Percentiles rank a stretch among this genome's conserved stretches.
Evolutionary conservation across 345 rosid genomes (phyloP).

Genomic region (Pistacia atlantica): DNA sequence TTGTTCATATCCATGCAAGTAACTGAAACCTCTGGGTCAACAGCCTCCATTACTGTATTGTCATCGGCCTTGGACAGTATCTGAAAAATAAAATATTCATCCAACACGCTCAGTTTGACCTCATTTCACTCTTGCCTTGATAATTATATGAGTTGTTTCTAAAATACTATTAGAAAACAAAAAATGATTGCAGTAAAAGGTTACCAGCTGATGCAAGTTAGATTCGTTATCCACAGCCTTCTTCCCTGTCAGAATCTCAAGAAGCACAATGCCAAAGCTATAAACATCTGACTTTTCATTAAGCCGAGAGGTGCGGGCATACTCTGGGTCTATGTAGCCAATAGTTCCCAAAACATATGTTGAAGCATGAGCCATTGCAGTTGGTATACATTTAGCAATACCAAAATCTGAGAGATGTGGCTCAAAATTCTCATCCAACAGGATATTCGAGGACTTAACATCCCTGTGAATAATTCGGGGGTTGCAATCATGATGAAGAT

Average conservation of each 20-base stretch:
- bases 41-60: slow-evolving; percentile 89
- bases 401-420: slow-evolving; percentile 59
- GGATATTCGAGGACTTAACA: slow-evolving; percentile 89
- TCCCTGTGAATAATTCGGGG: slow-evolving; percentile 92
- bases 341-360: slow-evolving; percentile 89
- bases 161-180: not conserved
- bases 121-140: not conserved
- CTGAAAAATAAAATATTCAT: slow-evolving; percentile 31
- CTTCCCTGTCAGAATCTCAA: slow-evolving; percentile 94
- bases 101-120: not conserved
- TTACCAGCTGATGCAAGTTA: slow-evolving; percentile 92
- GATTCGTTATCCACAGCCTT: slow-evolving; percentile 92
- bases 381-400: slow-evolving; percentile 81
- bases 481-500: slow-evolving; percentile 96
- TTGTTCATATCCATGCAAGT: slow-evolving; percentile 70
- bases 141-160: not conserved
- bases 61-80: slow-evolving; percentile 73
- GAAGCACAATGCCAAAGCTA: slow-evolving; percentile 92
- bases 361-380: slow-evolving; percentile 73
- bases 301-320: slow-evolving; percentile 62
- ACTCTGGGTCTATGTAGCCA: slow-evolving; percentile 97
- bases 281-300: slow-evolving; percentile 94
- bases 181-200: not conserved
- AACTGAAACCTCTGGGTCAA: slow-evolving; percentile 83
- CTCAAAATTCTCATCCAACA: slow-evolving; percentile 83